Evolutionary conservation across 1,139 yeast species (phyloP).

Genomic region (Candida glucosophila): DNA sequence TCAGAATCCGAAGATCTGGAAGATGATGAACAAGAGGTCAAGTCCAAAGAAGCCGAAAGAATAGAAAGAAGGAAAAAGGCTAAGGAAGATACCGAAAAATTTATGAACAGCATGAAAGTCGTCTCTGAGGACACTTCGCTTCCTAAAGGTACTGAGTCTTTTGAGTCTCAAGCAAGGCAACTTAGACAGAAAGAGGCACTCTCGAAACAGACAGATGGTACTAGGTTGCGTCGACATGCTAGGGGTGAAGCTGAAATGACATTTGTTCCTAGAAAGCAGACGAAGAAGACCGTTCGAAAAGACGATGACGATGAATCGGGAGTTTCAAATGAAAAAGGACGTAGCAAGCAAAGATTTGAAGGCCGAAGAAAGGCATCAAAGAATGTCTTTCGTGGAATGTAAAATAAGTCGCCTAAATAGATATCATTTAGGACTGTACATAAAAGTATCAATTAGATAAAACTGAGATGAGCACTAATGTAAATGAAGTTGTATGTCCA

Average conservation of each 20-base stretch:
- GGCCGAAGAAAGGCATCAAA: slow-evolving; percentile 91
- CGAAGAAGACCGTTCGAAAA: slow-evolving; percentile 26
- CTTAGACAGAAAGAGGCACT: slow-evolving; percentile 36
- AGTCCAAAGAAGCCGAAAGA: slow-evolving; percentile 14
- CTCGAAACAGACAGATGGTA: slow-evolving; percentile 27
- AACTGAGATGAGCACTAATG: neutral
- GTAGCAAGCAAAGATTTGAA: slow-evolving; percentile 68
- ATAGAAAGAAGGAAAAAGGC: slow-evolving; percentile 40
- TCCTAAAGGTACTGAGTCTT: slow-evolving; percentile 1
- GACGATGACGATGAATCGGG: slow-evolving; percentile 32
- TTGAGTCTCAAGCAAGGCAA: slow-evolving; percentile 55
- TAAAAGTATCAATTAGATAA: no score
- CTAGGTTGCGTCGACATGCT: slow-evolving; percentile 65
- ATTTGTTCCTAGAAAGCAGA: slow-evolving; percentile 51
- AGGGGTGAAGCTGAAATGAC: slow-evolving; percentile 89
- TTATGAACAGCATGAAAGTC: slow-evolving; percentile 55
- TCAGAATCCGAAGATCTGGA: slow-evolving; percentile 13
- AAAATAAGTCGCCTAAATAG: slow-evolving; percentile 9
- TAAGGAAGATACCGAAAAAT: slow-evolving; percentile 42
- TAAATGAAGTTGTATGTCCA: slow-evolving; percentile 51
- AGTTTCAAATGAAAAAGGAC: slow-evolving; percentile 42
- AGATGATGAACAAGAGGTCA: slow-evolving; percentile 19
- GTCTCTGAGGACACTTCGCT: slow-evolving; percentile 20
- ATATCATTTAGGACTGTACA: no score
- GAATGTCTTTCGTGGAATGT: slow-evolving; percentile 82